phyloP scores from a whole-genome alignment of 495 filamentous ascomycete species.

The Xylaria flabelliformis region DNA sequence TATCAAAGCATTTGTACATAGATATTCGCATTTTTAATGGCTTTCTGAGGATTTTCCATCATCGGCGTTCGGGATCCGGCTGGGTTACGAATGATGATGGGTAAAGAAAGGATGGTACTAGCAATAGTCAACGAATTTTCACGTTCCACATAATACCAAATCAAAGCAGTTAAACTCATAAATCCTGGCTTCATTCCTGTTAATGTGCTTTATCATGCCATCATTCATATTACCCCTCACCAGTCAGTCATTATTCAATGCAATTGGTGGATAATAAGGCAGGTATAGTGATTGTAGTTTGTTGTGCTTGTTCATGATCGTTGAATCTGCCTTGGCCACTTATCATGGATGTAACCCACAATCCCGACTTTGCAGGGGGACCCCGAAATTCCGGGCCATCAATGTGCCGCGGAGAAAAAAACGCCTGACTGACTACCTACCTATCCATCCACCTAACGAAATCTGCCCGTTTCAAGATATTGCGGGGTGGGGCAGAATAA shows the following conservation, averaged over 20 bases:
- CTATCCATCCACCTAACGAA: not conserved
- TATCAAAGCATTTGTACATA: constrained; percentile 21
- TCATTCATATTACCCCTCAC: not conserved
- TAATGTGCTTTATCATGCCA: not conserved
- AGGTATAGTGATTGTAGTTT: not conserved
- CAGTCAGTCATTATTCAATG: not conserved
- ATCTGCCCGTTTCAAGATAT: constrained; percentile 14
- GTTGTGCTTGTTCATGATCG: not conserved
- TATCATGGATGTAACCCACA: not conserved
- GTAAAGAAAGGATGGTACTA: constrained; percentile 16
- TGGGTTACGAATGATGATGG: constrained; percentile 22
- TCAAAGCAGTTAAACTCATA: not conserved
- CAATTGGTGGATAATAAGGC: not conserved
- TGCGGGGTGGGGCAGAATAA: not conserved
- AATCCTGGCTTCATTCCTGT: not conserved
- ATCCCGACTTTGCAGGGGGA: not conserved
- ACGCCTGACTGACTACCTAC: no score
- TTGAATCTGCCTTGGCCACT: constrained; percentile 11
- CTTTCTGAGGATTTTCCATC: not conserved
- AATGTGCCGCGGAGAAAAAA: constrained; percentile 3
- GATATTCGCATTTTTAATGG: not conserved
- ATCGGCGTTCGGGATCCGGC: constrained; percentile 14
- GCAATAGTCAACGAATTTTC: constrained; percentile 17
- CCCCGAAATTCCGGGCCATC: constrained; percentile 7
- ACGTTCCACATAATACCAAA: not conserved